phyloP scores from a whole-genome alignment of 2,329 filamentous ascomycete genomes.

The Epicoccum sorghinum region DNA sequence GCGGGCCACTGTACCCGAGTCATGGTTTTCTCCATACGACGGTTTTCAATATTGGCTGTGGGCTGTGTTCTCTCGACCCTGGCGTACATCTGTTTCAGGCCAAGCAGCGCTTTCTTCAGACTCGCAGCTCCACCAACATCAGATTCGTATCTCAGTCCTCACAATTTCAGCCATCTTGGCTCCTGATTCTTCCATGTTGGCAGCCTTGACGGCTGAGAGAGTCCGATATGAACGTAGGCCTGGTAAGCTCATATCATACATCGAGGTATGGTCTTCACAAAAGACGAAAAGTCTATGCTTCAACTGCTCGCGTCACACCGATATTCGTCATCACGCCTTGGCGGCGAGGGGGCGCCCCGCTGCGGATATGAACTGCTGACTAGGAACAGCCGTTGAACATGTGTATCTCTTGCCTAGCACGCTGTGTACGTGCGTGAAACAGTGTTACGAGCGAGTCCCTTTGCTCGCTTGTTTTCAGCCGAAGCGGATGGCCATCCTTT shows the following conservation, averaged over 20 bases:
- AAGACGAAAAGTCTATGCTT: background rate
- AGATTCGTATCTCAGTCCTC: background rate
- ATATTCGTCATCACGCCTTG: conserved; percentile 7
- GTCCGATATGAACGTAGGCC: conserved; percentile 19
- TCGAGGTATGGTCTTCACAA: conserved; percentile 2
- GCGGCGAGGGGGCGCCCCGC: background rate
- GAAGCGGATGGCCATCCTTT: too few species aligned
- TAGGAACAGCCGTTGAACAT: background rate
- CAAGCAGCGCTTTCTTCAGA: background rate
- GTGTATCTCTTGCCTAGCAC: background rate
- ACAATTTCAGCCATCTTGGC: conserved; percentile 3
- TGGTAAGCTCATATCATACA: conserved; percentile 15
- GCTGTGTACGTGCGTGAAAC: background rate
- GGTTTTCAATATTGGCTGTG: background rate
- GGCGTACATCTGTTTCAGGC: conserved; percentile 1
- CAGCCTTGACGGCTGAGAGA: conserved; percentile 11
- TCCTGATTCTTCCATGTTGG: background rate
- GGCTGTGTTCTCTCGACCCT: background rate
- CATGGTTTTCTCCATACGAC: background rate
- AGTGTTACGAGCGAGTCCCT: background rate
- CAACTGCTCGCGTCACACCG: background rate
- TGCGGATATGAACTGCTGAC: background rate
- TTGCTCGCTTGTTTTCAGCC: background rate
- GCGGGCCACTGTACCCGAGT: background rate
- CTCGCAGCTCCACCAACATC: background rate